phyloP scores from a whole-genome alignment of 164 flowering plant genomes.

The Magnolia officinalis region DNA sequence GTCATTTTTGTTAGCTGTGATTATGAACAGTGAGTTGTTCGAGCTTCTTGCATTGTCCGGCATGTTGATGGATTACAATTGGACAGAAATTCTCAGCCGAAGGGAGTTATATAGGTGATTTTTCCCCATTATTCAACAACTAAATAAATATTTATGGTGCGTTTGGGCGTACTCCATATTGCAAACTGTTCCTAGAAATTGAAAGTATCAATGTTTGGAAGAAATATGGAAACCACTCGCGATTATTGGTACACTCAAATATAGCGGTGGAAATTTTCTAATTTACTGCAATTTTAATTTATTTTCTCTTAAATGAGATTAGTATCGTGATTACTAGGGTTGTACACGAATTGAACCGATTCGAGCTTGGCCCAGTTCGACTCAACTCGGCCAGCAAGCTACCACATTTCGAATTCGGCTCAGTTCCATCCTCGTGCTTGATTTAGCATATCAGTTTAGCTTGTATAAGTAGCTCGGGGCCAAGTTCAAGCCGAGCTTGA shows the following conservation, averaged over 20 bases:
- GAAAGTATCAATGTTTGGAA: not conserved
- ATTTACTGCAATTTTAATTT: not conserved
- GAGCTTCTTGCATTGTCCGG: conserved; percentile 84
- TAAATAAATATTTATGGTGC: not conserved
- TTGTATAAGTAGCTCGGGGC: too few species aligned
- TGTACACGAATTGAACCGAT: too few species aligned
- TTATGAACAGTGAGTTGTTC: conserved; percentile 52
- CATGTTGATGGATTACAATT: conserved; percentile 80
- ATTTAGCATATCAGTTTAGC: too few species aligned
- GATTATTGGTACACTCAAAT: not conserved
- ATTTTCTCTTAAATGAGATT: not conserved
- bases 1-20: not conserved
- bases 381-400: too few species aligned
- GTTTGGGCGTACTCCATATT: not conserved
- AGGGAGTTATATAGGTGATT: conserved; percentile 56
- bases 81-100: conserved; percentile 76
- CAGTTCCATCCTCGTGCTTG: accelerated
- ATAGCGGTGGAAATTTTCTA: not conserved
- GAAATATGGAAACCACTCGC: not conserved
- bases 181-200: too few species aligned
- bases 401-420: too few species aligned
- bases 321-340: too few species aligned
- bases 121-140: not conserved
- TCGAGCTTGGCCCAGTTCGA: too few species aligned
- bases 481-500: too few species aligned